A percentile compares a stretch with the other conserved stretches of the same genome.
Conservation (phyloP, 768 basidiomycete species). For the Boletus rubropictus region DNA sequence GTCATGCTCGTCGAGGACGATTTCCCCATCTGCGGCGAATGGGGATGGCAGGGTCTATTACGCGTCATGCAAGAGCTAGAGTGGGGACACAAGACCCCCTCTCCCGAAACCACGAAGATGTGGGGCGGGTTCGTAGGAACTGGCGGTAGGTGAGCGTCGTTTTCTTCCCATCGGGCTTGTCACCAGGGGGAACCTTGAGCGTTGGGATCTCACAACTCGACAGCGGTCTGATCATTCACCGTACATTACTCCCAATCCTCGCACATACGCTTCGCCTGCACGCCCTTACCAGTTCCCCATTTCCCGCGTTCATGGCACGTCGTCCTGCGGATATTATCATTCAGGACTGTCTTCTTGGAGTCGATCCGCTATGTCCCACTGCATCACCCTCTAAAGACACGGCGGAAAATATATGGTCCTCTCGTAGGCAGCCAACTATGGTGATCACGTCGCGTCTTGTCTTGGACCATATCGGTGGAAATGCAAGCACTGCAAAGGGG, state of each 20-base stretch:
- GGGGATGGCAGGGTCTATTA: constrained; percentile 31
- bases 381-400: constrained; percentile 4
- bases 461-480: constrained; percentile 40
- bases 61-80: constrained; percentile 32
- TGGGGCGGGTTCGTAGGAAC: constrained; percentile 39
- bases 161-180: not conserved
- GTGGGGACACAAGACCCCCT: constrained; percentile 9
- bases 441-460: constrained; percentile 39
- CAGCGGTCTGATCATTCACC: constrained; percentile 41
- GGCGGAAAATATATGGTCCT: constrained; percentile 5
- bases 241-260: constrained; percentile 32
- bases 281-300: constrained; percentile 23
- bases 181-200: not conserved
- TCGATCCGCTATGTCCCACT: constrained; percentile 34
- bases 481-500: constrained; percentile 30
- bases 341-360: constrained; percentile 39
- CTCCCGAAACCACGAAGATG: constrained; percentile 15
- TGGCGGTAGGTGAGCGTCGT: constrained; percentile 33
- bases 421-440: constrained; percentile 20
- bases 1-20: constrained; percentile 42
- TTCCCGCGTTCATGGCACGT: constrained; percentile 25
- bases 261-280: constrained; percentile 29
- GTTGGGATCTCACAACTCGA: not conserved
- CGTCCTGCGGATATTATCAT: constrained; percentile 37
- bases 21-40: constrained; percentile 37